Conservation (phyloP, 306 rosid species). For the Malus sylvestris region DNA sequence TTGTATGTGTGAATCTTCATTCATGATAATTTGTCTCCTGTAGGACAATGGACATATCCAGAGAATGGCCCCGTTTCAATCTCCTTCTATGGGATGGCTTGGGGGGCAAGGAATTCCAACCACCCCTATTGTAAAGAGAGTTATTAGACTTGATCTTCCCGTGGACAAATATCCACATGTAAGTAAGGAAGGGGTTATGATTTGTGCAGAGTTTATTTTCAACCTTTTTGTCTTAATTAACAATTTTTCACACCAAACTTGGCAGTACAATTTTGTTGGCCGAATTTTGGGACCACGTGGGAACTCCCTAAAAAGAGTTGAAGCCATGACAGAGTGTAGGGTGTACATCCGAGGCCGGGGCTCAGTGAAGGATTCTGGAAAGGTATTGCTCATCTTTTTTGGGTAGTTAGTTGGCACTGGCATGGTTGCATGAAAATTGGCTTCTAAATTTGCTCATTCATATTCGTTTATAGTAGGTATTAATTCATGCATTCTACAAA, state of each 20-base stretch:
- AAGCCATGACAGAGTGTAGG: constrained; percentile 87
- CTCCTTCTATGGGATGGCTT: constrained; percentile 65
- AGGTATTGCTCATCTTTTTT: constrained; percentile 33
- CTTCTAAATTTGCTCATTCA: not conserved
- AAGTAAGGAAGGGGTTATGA: constrained; percentile 20
- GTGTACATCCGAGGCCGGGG: constrained; percentile 90
- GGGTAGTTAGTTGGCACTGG: not conserved
- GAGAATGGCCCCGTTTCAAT: constrained; percentile 52
- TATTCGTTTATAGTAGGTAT: not conserved
- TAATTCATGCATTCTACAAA: not conserved
- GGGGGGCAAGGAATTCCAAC: constrained; percentile 67
- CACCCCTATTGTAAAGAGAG: constrained; percentile 69
- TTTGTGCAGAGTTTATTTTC: not conserved
- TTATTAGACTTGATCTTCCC: constrained; percentile 80
- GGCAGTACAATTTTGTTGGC: constrained; percentile 93
- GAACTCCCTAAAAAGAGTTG: constrained; percentile 88
- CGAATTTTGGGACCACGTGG: constrained; percentile 95
- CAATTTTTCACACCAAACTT: constrained; percentile 28
- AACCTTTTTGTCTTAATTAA: constrained; percentile 10
- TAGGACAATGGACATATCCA: constrained; percentile 64
- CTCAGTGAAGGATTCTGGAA: constrained; percentile 78
- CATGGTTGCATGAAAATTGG: not conserved
- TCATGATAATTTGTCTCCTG: constrained; percentile 10
- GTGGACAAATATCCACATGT: constrained; percentile 84
- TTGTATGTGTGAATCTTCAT: constrained; percentile 4